These are phyloP conservation scores for Ambrosiella beaveri DNA, from an alignment of 2,329 filamentous ascomycete genomes.

Conservation along the genomic window DNA sequence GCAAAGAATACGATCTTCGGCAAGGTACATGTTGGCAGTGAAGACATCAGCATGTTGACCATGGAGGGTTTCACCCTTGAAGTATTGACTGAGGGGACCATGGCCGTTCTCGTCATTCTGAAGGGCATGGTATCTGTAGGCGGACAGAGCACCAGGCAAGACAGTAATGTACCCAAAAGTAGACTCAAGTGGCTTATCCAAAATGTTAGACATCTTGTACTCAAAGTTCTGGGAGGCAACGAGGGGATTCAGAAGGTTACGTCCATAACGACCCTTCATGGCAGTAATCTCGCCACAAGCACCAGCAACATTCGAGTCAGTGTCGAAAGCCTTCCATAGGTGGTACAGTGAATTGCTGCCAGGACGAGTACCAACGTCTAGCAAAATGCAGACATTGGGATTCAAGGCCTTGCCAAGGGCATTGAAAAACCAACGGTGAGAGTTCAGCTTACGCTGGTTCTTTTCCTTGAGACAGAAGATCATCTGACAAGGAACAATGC, in stretches of 20 bases:
- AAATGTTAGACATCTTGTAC: constrained; percentile 99
- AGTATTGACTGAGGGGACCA: constrained; percentile 91
- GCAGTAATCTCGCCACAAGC: constrained; percentile 97
- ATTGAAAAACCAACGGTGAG: constrained; percentile 98
- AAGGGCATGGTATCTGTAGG: constrained; percentile 86
- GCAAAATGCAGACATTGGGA: constrained; percentile 88
- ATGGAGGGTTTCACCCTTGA: constrained; percentile 95
- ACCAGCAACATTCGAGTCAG: constrained; percentile 89
- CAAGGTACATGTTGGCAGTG: constrained; percentile 97
- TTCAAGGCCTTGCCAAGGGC: constrained; percentile 84
- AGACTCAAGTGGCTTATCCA: constrained; percentile 92
- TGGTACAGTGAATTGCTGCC: constrained; percentile 86
- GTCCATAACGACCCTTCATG: constrained; percentile 73
- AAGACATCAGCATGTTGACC: constrained; percentile 94
- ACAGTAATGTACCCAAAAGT: constrained; percentile 98
- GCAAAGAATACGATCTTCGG: constrained; percentile 95
- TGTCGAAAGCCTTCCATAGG: constrained; percentile 97
- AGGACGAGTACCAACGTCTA: constrained; percentile 90
- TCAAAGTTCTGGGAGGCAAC: constrained; percentile 98
- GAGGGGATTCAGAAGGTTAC: constrained; percentile 76
- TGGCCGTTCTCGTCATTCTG: constrained; percentile 95
- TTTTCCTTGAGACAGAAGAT: constrained; percentile 98
- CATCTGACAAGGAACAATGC: constrained; percentile 93
- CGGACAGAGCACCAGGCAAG: constrained; percentile 81
- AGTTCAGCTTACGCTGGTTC: constrained; percentile 95